Conservation (phyloP, 805 yeast species). For the Sugiyamaella lignohabitans region DNA sequence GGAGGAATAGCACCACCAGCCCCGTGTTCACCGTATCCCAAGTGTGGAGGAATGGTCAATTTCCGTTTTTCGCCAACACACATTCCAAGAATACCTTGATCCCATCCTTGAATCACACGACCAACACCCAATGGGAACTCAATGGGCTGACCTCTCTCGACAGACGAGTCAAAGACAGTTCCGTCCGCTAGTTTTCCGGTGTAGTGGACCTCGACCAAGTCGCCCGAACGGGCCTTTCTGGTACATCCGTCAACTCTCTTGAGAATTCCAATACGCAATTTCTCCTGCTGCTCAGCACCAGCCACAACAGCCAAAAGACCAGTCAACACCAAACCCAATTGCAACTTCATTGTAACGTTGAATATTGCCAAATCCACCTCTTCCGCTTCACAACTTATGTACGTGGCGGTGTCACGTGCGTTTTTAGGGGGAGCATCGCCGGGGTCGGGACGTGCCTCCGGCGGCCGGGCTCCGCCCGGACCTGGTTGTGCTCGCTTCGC, state of each 20-base stretch:
- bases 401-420: too few species aligned
- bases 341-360: not conserved
- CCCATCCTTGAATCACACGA: slow-evolving; percentile 87
- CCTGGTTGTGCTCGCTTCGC: too few species aligned
- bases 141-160: slow-evolving; percentile 58
- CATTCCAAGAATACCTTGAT: slow-evolving; percentile 73
- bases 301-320: slow-evolving; percentile 5
- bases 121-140: slow-evolving; percentile 69
- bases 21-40: slow-evolving; percentile 69
- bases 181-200: slow-evolving; percentile 65
- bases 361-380: too few species aligned
- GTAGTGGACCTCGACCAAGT: slow-evolving; percentile 69
- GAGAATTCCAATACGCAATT: slow-evolving; percentile 37
- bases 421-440: too few species aligned
- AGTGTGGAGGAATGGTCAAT: slow-evolving; percentile 67
- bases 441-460: too few species aligned
- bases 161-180: slow-evolving; percentile 68
- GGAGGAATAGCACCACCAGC: slow-evolving; percentile 77
- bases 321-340: not conserved
- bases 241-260: slow-evolving; percentile 50
- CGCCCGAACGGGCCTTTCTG: slow-evolving; percentile 57
- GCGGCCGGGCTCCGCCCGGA: too few species aligned
- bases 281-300: slow-evolving; percentile 19
- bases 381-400: too few species aligned
- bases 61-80: slow-evolving; percentile 84